Evolutionary conservation across 164 flowering plant species (phyloP).

Genomic region (Annona cherimola): DNA sequence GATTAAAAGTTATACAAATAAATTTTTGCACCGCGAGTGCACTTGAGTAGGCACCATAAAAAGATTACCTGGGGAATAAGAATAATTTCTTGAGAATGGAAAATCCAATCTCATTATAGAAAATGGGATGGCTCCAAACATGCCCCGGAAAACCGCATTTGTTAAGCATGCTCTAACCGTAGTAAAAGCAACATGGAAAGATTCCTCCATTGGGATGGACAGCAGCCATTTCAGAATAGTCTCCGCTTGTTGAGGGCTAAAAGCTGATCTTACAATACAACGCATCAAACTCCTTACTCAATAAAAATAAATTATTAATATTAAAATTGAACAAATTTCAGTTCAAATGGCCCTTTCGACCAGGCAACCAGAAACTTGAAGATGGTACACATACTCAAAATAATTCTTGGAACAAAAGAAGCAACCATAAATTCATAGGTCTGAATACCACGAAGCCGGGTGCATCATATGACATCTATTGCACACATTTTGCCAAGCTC

Average conservation of each 20-base stretch:
- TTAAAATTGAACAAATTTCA: not conserved
- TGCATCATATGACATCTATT: not conserved
- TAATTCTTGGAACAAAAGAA: not conserved
- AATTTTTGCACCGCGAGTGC: too few relatives aligned
- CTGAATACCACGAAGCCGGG: not conserved
- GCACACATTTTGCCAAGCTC: not conserved
- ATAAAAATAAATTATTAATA: too few relatives aligned
- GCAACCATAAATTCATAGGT: not conserved
- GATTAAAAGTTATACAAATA: too few relatives aligned
- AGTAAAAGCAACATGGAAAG: not conserved
- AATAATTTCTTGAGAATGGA: too few relatives aligned
- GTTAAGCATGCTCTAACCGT: not conserved
- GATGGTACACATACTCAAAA: not conserved
- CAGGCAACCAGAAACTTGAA: not conserved
- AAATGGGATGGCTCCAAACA: too few relatives aligned
- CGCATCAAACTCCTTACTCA: not conserved
- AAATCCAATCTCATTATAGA: too few relatives aligned
- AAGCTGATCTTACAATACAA: not conserved
- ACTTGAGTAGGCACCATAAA: too few relatives aligned
- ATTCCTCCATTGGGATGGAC: not conserved
- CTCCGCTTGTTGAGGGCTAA: not conserved
- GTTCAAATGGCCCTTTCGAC: not conserved
- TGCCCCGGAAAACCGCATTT: too few relatives aligned
- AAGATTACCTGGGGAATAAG: too few relatives aligned
- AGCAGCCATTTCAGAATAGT: not conserved